Percentiles rank a stretch among this genome's conserved stretches.
Conservation (phyloP, 1,284 basidiomycete species). For the Heimioporus retisporus region DNA sequence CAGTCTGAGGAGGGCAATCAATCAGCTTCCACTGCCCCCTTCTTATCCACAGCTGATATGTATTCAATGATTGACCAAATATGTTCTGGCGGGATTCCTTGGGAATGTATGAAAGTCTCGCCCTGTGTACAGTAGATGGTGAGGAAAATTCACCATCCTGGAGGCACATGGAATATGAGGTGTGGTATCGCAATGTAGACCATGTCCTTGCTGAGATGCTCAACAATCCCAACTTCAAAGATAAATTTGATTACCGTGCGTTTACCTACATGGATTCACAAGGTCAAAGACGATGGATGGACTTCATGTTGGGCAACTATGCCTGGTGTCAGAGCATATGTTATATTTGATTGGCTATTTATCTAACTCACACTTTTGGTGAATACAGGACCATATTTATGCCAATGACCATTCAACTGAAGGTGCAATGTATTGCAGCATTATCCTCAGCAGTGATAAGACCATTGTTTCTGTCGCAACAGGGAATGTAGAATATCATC, state of each 20-base stretch:
- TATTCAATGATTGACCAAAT: no score
- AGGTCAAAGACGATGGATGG: not conserved
- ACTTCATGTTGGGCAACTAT: not conserved
- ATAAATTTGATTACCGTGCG: not conserved
- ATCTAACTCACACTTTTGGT: not conserved
- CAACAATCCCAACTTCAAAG: not conserved
- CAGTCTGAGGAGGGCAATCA: not conserved
- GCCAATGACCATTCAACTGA: not conserved
- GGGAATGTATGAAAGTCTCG: not conserved
- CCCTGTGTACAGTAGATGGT: not conserved
- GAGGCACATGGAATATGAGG: not conserved
- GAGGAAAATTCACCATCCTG: not conserved
- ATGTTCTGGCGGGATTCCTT: not conserved
- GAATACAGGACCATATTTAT: not conserved
- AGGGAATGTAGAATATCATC: not conserved
- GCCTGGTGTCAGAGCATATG: not conserved
- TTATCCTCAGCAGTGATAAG: not conserved
- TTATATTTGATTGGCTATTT: not conserved
- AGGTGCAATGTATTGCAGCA: not conserved
- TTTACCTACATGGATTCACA: not conserved
- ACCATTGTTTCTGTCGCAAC: not conserved
- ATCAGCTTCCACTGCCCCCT: not conserved
- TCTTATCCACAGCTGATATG: not conserved
- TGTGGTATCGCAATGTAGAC: not conserved
- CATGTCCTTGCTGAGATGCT: not conserved